Conservation (phyloP, 1,284 basidiomycete genomes). For the Puccinia coronata region DNA sequence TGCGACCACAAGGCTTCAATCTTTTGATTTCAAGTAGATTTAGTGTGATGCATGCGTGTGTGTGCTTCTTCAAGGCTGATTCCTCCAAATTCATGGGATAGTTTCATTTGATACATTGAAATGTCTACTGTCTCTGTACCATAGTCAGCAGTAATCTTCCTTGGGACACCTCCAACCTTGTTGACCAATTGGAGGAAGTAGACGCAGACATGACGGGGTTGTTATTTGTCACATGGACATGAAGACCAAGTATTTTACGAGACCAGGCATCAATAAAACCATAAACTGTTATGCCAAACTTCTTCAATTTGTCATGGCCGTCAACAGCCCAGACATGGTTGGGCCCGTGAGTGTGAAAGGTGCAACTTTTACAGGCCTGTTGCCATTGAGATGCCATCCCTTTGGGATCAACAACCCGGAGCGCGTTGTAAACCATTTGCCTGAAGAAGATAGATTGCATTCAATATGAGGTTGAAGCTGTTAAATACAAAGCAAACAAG, state of each 20-base stretch:
- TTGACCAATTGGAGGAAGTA: constrained; percentile 7
- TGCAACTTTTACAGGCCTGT: too few species aligned
- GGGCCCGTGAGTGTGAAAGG: too few species aligned
- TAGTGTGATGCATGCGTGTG: neutral
- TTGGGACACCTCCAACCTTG: constrained; percentile 14
- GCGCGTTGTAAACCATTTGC: neutral
- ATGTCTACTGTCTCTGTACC: constrained; percentile 6
- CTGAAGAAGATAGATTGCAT: too few species aligned
- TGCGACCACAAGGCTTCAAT: neutral
- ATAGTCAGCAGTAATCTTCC: neutral
- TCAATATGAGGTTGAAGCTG: too few species aligned
- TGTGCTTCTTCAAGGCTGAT: constrained; percentile 1
- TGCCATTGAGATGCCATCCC: neutral
- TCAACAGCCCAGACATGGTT: too few species aligned
- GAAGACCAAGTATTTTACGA: constrained; percentile 5
- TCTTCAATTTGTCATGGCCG: too few species aligned
- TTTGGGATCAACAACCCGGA: neutral
- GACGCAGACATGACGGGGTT: constrained; percentile 3
- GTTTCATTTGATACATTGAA: neutral
- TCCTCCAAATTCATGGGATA: neutral
- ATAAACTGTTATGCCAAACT: constrained; percentile 27
- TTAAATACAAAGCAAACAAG: too few species aligned
- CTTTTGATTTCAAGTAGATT: neutral
- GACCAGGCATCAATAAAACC: constrained; percentile 35
- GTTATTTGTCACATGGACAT: constrained; percentile 18